phyloP scores from a whole-genome alignment of 192 early-diverging fungal genomes.

The Coemansia sp. region DNA sequence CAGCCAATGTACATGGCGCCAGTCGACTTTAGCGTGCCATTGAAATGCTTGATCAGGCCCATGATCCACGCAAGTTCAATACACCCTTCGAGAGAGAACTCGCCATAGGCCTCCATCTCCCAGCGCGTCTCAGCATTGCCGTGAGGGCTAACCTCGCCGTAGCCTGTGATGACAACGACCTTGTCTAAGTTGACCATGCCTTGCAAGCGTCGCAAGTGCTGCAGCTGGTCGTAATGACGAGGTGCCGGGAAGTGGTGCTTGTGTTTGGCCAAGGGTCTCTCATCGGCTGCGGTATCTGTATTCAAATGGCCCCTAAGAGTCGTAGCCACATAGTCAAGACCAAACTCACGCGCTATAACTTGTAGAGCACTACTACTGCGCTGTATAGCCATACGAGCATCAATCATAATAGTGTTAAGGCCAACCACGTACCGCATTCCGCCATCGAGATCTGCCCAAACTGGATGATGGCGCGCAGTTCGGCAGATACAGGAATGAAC shows the following conservation, averaged over 20 bases:
- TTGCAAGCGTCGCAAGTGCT: constrained; percentile 64
- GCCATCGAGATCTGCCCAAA: constrained; percentile 87
- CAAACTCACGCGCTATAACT: background rate
- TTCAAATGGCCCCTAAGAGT: too few species aligned
- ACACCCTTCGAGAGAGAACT: constrained; percentile 60
- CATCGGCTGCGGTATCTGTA: constrained; percentile 11
- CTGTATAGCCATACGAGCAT: background rate
- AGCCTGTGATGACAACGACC: constrained; percentile 90
- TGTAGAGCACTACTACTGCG: background rate
- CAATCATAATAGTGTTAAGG: background rate
- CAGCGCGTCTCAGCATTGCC: constrained; percentile 91
- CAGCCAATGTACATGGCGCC: constrained; percentile 63
- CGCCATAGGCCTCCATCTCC: constrained; percentile 91
- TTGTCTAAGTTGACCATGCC: constrained; percentile 90
- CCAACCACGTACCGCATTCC: constrained; percentile 14
- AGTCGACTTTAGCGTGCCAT: constrained; percentile 29
- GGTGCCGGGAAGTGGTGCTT: constrained; percentile 81
- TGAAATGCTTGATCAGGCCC: constrained; percentile 90
- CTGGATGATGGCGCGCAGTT: constrained; percentile 67
- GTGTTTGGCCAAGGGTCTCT: constrained; percentile 77
- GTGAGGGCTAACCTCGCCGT: constrained; percentile 91
- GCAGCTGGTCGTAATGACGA: constrained; percentile 63
- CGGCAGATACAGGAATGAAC: constrained; percentile 74
- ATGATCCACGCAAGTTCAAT: constrained; percentile 99
- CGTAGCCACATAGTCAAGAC: background rate